Evolutionary conservation across 2,329 filamentous ascomycete genomes (phyloP), one percentile per base, ranked within the genome.

Genomic region (Fusarium goolgardi): DNA sequence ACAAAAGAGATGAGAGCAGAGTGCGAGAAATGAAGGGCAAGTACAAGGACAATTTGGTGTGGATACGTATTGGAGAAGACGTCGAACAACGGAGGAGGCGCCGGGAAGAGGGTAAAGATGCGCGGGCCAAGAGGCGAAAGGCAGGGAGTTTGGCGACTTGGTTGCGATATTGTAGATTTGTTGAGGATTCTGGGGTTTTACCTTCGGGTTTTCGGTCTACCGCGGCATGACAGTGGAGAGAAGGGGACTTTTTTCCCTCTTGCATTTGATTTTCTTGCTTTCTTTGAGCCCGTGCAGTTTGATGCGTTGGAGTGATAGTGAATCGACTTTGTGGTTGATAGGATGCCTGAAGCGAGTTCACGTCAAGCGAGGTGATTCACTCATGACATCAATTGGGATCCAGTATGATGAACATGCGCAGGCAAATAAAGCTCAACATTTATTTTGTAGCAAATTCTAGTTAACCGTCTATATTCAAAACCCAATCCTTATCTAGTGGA

Each of bases 91-190:
- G 60, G 65, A 69, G 65, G 65, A 69, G 65, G 60, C 56, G 61
- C 52, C 55, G 56, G 47, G 65, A 66, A 69, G 65, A 65, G 59
- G 59, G 59, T 39, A 47, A 67, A 69, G 65, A 69, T 69, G 65
- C 44, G 66, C 61, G 62, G 58, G 66, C 62, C 62, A 69, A 69
- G 66, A 69, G 66, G 62, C 65, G 53, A 69, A 60, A 52, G 57
- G 61, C 57, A 69, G 54, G 58, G 66, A 40, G 52, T 53, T 31
- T 46, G 27, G 41, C 34, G 45, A 23, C 55, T 31, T 46, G 27
- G 47, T 45, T 55, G 34, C 35, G 59, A 64, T 64, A 39, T 51
- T 46, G 45, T 63, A 69, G 65, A 69, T 69, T 69, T 69, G 66
- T 69, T 69, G 66, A 69, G 66, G 66, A 69, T 67, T 54, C 59